Evolutionary conservation across 2,329 filamentous ascomycete genomes (phyloP), one percentile per base, ranked within the genome.

Genomic region (Sporothrix protearum): DNA sequence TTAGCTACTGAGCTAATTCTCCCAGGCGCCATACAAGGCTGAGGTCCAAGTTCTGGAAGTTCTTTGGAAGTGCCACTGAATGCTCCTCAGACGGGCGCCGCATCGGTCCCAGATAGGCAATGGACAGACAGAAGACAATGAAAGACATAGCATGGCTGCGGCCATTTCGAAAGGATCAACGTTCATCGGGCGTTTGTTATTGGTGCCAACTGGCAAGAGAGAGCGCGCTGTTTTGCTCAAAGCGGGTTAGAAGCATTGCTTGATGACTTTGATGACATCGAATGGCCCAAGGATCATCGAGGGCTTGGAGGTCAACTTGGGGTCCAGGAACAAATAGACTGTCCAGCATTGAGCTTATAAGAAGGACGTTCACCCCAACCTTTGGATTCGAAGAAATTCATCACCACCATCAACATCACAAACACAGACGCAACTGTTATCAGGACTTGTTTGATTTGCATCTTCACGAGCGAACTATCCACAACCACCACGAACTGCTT

Each of bases 21-120:
- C 22, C 59, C 45, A 64, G 59, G 36, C 36, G 36, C 36, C 14
- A 22, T 42, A 42, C 59, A 64, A 64, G 57, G 59, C 59, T 64
- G 59, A 64, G 59, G 9, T n/a, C n/a, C 39, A 61, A 19, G 22
- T 39, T 61, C 7, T 36, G 55, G 30, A n/a, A 10, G 6, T 30
- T 36, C 28, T 19, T 9, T 22, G 49, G n/a, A 33, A 36, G 10
- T 55, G 51, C 51, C 22, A 14, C 22, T 7, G 14, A 45, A 9
- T n/a, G 16, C 10, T 12, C 28, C 3, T 16, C n/a, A 14, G 10
- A 19, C 2, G 25, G 36, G 59, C 59, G 59, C 59, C 36, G 36
- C 5, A 28, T 19, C 8, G 36, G 16, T 22, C 59, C 59, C 36
- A 45, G 36, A 63, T 25, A 45, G 36, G 59, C 0, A 63, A n/a